phyloP scores from a whole-genome alignment of 2,329 filamentous ascomycete genomes.

The Aspergillus bombycis region DNA sequence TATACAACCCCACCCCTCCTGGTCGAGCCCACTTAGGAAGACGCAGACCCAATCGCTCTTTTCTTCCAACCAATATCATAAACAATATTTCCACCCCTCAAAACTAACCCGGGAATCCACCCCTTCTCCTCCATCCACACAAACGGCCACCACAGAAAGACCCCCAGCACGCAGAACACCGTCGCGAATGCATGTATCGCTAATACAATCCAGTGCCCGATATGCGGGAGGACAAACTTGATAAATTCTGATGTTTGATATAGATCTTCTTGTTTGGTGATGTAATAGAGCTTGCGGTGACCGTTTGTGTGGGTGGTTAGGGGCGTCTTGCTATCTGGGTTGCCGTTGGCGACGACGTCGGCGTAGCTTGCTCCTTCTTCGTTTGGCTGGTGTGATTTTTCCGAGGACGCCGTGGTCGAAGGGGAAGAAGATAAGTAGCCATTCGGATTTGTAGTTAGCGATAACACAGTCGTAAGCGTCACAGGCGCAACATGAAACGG shows the following conservation, averaged over 20 bases:
- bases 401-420: background rate
- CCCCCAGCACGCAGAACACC: conserved; percentile 64
- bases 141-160: conserved; percentile 55
- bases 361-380: background rate
- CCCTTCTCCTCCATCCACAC: conserved; percentile 53
- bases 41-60: background rate
- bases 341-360: background rate
- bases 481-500: conserved; percentile 74
- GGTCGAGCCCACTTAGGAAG: background rate
- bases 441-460: conserved; percentile 56
- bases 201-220: conserved; percentile 60
- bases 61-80: conserved; percentile 22
- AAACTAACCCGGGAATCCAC: conserved; percentile 27
- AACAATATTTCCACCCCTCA: conserved; percentile 29
- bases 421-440: background rate
- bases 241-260: conserved; percentile 78
- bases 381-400: conserved; percentile 20
- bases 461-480: conserved; percentile 68
- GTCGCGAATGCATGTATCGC: conserved; percentile 69
- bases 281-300: conserved; percentile 63
- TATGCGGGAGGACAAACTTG: conserved; percentile 68
- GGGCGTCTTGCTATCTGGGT: background rate
- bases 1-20: background rate
- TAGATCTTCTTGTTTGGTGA: conserved; percentile 75
- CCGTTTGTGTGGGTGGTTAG: conserved; percentile 14